Base-by-base conservation (phyloP, 1,284 basidiomycete species). In the Inonotus hispidus region DNA sequence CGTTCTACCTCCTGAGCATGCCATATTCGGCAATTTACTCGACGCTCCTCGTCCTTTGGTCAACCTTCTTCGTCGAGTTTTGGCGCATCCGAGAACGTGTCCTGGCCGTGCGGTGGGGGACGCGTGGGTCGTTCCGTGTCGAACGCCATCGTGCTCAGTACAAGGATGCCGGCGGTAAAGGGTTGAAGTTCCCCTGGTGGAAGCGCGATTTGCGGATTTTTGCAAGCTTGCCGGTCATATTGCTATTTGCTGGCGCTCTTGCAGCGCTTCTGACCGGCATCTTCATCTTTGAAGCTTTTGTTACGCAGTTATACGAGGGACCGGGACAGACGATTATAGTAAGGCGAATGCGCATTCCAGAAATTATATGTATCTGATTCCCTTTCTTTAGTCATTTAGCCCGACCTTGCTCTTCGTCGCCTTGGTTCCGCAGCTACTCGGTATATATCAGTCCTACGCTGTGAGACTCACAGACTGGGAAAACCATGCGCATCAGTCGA, bases 211-310 rank as follows among this genome's bases (percentile, higher is more conserved):
- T 87, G 2, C 81, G 92, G 57, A 84, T 93, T 60, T 74, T 92
- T 41, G 80, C 85, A 3, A 87, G 87, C 64, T 68, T 96, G 1
- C 95, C 95, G 2, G 80, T 96, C 58, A 88, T 97, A 62, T 66
- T 87, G 1, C 68, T 87, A 14, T 96, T 95, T 70, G 90, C 89
- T 0, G 79, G 76, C 3, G 72, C 89, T 1, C 81, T 99, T 21
- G 84, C 82, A 1, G 77, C 80, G 0, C 74, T 95, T 25, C 75
- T 95, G 63, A 92, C 90, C 0, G 82, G 77, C 4, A 90, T 94
- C 53, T 96, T 96, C 71, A 76, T 95, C 21, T 79, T 95, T 58
- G 93, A 95, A 71, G 92, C 92, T 0, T 95, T 96, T 66, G 87
- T 95, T 6, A 86, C 88, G 0, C 79, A 88, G 49, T 74, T 95